A percentile compares a stretch with the other conserved stretches of the same genome.
Conservation (phyloP, 2,329 filamentous ascomycete species). For the Diplocarpon rosae region DNA sequence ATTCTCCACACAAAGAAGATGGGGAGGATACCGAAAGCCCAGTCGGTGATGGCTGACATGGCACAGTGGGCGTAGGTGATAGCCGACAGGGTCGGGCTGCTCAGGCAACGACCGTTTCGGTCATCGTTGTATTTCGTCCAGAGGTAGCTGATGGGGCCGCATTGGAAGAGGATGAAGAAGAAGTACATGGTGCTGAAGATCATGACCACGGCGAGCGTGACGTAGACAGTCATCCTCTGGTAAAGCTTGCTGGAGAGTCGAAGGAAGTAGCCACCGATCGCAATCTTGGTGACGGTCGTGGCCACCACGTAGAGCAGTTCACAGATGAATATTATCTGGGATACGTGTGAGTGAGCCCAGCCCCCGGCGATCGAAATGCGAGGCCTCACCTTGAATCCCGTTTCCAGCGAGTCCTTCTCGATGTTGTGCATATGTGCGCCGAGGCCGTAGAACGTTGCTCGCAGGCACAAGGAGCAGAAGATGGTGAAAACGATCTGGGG, state of each 20-base stretch:
- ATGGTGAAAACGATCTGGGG: constrained; percentile 20
- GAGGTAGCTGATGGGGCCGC: constrained; percentile 25
- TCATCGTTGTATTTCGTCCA: constrained; percentile 28
- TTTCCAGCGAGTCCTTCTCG: constrained; percentile 8
- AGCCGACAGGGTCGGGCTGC: constrained; percentile 14
- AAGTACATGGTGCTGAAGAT: constrained; percentile 23
- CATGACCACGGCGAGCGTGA: constrained; percentile 15
- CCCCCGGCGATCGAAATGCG: neutral
- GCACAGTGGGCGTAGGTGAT: constrained; percentile 23
- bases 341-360: neutral
- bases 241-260: constrained; percentile 21
- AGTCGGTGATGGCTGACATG: constrained; percentile 23
- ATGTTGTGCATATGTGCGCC: constrained; percentile 24
- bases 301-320: constrained; percentile 25
- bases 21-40: constrained; percentile 24
- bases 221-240: constrained; percentile 19
- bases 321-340: constrained; percentile 22
- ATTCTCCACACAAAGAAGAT: constrained; percentile 24
- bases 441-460: constrained; percentile 18
- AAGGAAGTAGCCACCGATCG: constrained; percentile 23
- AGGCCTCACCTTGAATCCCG: constrained; percentile 18
- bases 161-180: constrained; percentile 25
- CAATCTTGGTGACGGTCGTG: constrained; percentile 23
- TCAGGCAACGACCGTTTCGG: constrained; percentile 25
- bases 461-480: constrained; percentile 20